Evolutionary conservation across 1,139 yeast genomes (phyloP), one percentile per base, ranked within the genome.

Genomic region (Zygosaccharomyces pseudobailii): DNA sequence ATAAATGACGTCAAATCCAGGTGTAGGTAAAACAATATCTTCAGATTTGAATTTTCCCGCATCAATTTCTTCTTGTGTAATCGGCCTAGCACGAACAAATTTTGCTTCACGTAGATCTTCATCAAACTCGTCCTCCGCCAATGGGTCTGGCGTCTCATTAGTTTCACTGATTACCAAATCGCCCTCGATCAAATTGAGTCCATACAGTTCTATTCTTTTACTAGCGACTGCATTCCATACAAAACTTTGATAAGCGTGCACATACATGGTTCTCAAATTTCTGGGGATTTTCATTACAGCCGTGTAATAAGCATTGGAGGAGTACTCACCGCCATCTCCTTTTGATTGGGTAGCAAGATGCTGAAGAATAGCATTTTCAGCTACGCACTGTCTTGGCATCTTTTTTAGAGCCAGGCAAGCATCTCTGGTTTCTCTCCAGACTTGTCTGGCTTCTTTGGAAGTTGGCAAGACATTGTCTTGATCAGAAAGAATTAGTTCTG

Each of bases 241-340:
- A 60, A 84, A 92, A 53, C 97, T 88, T 69, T 94, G 98, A 65
- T 94, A 94, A 2, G 98, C 96, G 69, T 94, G 99, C 2, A 85
- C 96, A 63, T 94, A 94, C 95, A 94, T 92, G 53, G 89, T 80
- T 62, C 96, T 76, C 63, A 94, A 73, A 63, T 90, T 90, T 66
- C 96, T 79, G 36, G 98, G 98, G 56, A 94, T 86, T 50, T 90
- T 79, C 84, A 86, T 83, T 43, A 94, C 76, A n/a, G 95, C 92
- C 55, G 79, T 80, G 59, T 87, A 80, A 63, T 84, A 85, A 4
- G 83, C 71, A 40, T 65, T 63, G 10, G 74, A 71, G n/a, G 67
- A 53, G 58, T 73, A 83, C 19, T 70, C 74, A 9, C 75, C 78
- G 21, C 67, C 75, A 10, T 72, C 73, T 34, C 70, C 71, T 52